Percentiles rank a stretch among this genome's conserved stretches.
Evolutionary conservation across 352 stramenopile species (phyloP).

Genomic region (Phytophthora macrochlamydospora): DNA sequence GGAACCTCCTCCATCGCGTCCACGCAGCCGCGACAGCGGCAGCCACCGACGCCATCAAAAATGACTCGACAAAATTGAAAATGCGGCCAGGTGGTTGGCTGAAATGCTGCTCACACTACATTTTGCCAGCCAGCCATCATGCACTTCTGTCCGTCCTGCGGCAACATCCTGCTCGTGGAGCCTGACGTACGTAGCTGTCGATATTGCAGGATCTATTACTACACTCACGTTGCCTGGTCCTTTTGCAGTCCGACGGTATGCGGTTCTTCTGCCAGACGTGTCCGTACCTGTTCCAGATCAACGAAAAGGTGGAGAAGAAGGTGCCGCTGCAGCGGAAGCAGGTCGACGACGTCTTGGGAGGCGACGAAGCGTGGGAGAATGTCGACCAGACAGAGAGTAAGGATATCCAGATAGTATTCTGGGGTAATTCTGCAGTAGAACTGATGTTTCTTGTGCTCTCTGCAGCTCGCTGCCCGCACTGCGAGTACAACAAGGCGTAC

Average conservation of each 20-base stretch:
- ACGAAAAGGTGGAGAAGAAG: constrained; percentile 90
- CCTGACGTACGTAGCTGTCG: constrained; percentile 59
- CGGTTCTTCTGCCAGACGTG: constrained; percentile 92
- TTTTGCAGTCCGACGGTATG: constrained; percentile 78
- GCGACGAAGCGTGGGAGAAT: constrained; percentile 98
- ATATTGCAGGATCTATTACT: constrained; percentile 1
- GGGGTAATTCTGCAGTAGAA: neutral
- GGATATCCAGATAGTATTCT: constrained; percentile 7
- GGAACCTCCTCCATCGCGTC: constrained; percentile 30
- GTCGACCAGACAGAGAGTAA: constrained; percentile 96
- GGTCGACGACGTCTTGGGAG: constrained; percentile 98
- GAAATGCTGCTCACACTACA: neutral
- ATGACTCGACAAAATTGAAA: neutral
- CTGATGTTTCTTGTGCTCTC: neutral
- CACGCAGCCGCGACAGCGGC: constrained; percentile 18
- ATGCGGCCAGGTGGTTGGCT: constrained; percentile 1
- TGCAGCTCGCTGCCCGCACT: constrained; percentile 93
- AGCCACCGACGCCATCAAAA: neutral
- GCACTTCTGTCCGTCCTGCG: constrained; percentile 91
- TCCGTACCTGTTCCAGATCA: constrained; percentile 90
- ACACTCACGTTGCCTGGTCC: neutral
- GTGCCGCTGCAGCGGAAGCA: constrained; percentile 95
- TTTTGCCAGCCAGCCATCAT: constrained; percentile 38
- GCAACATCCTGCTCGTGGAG: constrained; percentile 91
- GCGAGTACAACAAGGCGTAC: constrained; percentile 96